Evolutionary conservation across 1,139 yeast species (phyloP), one percentile per base, ranked within the genome.

Genomic region (Geotrichum cucujoidarum): DNA sequence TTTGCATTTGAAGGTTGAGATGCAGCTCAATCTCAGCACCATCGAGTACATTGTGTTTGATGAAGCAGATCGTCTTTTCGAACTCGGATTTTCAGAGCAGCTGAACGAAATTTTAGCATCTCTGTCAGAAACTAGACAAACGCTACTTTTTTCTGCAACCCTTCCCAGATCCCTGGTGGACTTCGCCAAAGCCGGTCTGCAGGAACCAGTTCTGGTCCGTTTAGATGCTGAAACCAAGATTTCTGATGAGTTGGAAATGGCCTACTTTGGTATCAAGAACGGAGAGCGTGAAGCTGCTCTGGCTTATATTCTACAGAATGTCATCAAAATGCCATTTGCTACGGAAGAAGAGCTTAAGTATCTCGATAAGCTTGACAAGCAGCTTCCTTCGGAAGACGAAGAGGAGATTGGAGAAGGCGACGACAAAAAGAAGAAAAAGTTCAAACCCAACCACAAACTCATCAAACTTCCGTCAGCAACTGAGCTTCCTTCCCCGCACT

Each of bases 61-160:
- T 70, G 99, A 94, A 72, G 98, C 98, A 32, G 99, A 94, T 74
- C 76, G 97, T 61, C 75, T 94, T 59, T 94, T 94, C 63, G 99
- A 94, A 69, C 83, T 90, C 85, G 97, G 98, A 48, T 94, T 94
- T 65, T 83, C 95, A 31, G 96, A 89, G 60, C 98, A 94, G 64
- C 75, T 94, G 62, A 88, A 87, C 61, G 97, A 92, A 65, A 75
- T 94, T 57, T 69, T 94, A 45, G 92, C 89, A 1, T 76, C 94
- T 0, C 74, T 92, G 52, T 95, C 97, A 0, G 67, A 88, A 14
- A 73, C 76, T 35, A 78, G 97, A 63, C 98, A 94, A 67, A 84
- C 97, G 0, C 71, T 92, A 45, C 72, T 94, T 55, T 94, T 94
- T 59, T 87, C 96, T 33, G 99, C 99, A 1, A 94, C 99, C 0